These are phyloP conservation scores for Penicillium psychrosexuale DNA, from an alignment of 2,329 filamentous ascomycete genomes.

Conservation along the genomic window DNA sequence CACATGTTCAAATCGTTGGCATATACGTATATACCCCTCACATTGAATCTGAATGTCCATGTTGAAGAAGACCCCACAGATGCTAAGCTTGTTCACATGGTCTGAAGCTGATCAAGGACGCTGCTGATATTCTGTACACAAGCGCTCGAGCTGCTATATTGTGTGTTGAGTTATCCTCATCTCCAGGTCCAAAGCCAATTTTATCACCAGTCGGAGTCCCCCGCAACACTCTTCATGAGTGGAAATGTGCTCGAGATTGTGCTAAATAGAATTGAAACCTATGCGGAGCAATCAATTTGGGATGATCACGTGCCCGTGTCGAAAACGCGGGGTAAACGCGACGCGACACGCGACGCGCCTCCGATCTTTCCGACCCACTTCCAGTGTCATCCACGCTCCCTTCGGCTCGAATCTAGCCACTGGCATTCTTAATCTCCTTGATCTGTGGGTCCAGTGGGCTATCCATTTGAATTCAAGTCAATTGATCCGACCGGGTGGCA, in stretches of 20 bases:
- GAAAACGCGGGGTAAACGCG: background rate
- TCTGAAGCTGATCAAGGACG: background rate
- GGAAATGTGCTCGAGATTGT: slow-evolving; percentile 26
- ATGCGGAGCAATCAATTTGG: background rate
- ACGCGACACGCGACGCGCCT: background rate
- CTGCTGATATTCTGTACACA: background rate
- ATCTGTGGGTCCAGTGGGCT: background rate
- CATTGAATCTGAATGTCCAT: background rate
- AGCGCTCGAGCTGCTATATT: background rate
- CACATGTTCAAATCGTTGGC: background rate
- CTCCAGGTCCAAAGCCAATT: slow-evolving; percentile 14
- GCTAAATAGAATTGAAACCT: slow-evolving; percentile 15
- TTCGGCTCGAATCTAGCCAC: background rate
- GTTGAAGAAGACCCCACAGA: too few species aligned
- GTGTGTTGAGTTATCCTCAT: background rate
- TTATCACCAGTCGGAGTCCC: slow-evolving; percentile 18
- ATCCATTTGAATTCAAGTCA: background rate
- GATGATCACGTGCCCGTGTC: background rate
- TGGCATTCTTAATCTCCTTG: background rate
- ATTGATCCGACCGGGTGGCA: background rate
- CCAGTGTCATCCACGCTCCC: background rate
- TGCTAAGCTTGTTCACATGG: too few species aligned
- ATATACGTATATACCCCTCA: background rate
- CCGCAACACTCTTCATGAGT: slow-evolving; percentile 19
- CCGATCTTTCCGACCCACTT: background rate